phyloP scores from a whole-genome alignment of 305 asterid genomes.

The Rubia occidens region DNA sequence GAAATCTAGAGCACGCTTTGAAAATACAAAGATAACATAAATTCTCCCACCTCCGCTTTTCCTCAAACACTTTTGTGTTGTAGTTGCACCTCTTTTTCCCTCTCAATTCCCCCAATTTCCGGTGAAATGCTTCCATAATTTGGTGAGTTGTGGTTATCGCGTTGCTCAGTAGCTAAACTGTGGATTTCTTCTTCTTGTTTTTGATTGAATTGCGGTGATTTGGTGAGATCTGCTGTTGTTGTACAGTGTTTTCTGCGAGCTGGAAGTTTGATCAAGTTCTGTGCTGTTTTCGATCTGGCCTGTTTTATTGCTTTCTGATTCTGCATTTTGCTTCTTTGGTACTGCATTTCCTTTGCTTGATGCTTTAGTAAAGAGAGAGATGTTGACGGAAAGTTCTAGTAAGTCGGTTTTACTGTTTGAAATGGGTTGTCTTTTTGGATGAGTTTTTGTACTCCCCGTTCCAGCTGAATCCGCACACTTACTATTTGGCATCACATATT shows the following conservation, averaged over 20 bases:
- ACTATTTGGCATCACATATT: no score
- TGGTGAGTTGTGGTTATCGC: background rate
- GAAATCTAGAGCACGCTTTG: background rate
- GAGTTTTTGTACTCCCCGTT: no score
- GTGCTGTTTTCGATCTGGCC: conserved; percentile 8
- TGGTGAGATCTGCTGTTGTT: background rate
- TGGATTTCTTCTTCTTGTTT: background rate
- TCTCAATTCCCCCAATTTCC: background rate
- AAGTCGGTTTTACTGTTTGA: background rate
- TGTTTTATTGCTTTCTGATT: background rate
- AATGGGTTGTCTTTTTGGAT: background rate
- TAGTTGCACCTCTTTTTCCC: background rate
- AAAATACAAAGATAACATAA: background rate
- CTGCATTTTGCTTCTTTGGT: conserved; percentile 2
- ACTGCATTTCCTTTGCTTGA: conserved; percentile 2
- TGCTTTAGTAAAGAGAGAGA: background rate
- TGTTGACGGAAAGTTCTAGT: background rate
- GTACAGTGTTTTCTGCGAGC: no score
- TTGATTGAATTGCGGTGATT: background rate
- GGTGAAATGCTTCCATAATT: background rate
- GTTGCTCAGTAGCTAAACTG: background rate
- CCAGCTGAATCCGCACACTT: no score
- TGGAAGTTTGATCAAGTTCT: background rate
- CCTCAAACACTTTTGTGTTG: background rate
- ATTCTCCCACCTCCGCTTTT: background rate